A percentile compares a stretch with the other conserved stretches of the same genome.
Evolutionary conservation across 2,329 filamentous ascomycete species (phyloP).

Genomic region (Pseudogymnoascus sp.): DNA sequence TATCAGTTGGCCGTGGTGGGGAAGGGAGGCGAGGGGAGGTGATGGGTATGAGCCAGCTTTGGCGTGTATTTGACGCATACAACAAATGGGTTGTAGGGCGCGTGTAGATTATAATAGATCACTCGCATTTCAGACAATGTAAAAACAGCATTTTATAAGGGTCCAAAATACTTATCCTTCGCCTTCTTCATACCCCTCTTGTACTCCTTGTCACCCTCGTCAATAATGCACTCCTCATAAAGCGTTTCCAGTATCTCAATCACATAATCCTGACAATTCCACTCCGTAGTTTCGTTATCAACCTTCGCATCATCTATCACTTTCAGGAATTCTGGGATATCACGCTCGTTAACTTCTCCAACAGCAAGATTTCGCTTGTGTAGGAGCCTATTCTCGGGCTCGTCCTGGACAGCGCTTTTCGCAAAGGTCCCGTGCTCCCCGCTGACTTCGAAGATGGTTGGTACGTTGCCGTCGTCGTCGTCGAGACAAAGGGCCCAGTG

Average conservation of each 20-base stretch:
- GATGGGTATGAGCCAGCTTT: background rate
- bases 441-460: conserved; percentile 11
- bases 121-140: background rate
- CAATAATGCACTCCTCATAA: conserved; percentile 11
- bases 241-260: conserved; percentile 13
- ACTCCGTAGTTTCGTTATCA: conserved; percentile 12
- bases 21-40: background rate
- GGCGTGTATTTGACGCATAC: background rate
- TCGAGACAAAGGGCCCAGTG: conserved; percentile 13
- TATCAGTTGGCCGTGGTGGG: conserved; percentile 21
- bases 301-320: conserved; percentile 10
- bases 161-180: conserved; percentile 12
- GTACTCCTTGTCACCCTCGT: conserved; percentile 12
- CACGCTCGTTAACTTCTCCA: conserved; percentile 11
- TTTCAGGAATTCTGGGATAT: conserved; percentile 12
- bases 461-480: background rate
- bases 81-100: background rate
- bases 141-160: background rate
- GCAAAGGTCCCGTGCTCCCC: conserved; percentile 10
- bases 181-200: conserved; percentile 10
- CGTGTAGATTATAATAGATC: conserved; percentile 3
- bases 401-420: conserved; percentile 1
- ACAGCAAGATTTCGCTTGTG: conserved; percentile 9
- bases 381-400: background rate
- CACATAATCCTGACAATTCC: conserved; percentile 14